These are phyloP conservation scores for Entrophospora sp. DNA, from an alignment of 192 early-diverging fungal species.

Conservation along the genomic window DNA sequence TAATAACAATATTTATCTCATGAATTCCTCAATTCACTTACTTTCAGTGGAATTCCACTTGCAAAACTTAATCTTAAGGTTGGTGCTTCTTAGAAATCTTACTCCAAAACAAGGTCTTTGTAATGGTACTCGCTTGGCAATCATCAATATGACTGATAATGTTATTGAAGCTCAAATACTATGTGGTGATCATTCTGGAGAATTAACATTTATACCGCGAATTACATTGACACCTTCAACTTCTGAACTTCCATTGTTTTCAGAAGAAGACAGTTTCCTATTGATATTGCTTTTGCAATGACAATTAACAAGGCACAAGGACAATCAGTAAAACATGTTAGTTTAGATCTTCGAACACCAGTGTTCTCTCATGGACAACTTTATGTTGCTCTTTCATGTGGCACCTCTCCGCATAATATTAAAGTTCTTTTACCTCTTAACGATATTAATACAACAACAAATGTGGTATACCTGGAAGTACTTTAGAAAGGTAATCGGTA, in stretches of 20 bases:
- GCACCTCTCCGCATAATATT: neutral
- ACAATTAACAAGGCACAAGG: constrained; percentile 24
- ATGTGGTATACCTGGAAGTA: too few relatives aligned
- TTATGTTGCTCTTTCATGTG: constrained; percentile 17
- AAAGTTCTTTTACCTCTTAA: too few relatives aligned
- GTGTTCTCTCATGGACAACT: constrained; percentile 19
- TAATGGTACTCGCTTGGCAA: constrained; percentile 17
- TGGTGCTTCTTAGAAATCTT: constrained; percentile 24
- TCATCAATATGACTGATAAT: neutral
- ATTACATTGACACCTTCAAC: constrained; percentile 9
- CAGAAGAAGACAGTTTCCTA: constrained; percentile 6
- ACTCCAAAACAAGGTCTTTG: constrained; percentile 18
- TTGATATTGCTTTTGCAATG: constrained; percentile 16
- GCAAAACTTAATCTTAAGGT: too few relatives aligned
- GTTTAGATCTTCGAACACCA: constrained; percentile 11
- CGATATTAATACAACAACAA: too few relatives aligned
- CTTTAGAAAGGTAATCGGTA: too few relatives aligned
- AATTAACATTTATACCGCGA: neutral
- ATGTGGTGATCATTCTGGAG: constrained; percentile 15
- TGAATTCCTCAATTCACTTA: constrained; percentile 21
- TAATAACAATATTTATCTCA: too few relatives aligned
- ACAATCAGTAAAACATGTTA: constrained; percentile 2
- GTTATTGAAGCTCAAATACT: constrained; percentile 10
- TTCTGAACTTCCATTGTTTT: constrained; percentile 10
- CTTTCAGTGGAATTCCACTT: constrained; percentile 14